phyloP scores from a whole-genome alignment of 208 protist genomes.

The Trypanosoma caninum region DNA sequence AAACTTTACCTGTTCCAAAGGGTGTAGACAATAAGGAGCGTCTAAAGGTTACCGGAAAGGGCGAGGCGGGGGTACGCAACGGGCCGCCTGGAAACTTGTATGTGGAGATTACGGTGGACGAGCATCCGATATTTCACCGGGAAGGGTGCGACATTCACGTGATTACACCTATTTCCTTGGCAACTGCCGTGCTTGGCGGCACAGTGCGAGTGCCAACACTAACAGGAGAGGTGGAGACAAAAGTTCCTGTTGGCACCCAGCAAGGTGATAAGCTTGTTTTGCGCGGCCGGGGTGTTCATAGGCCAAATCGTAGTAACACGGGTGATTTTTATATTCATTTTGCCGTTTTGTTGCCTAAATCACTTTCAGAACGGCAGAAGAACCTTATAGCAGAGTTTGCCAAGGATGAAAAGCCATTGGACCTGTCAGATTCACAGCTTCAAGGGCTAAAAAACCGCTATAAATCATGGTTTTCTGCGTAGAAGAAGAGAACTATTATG shows the following conservation, averaged over 20 bases:
- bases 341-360: conserved; percentile 78
- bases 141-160: conserved; percentile 85
- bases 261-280: conserved; percentile 89
- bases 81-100: conserved; percentile 87
- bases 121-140: conserved; percentile 84
- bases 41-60: conserved; percentile 83
- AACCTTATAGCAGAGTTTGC: conserved; percentile 76
- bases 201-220: conserved; percentile 75
- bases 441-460: conserved; percentile 85
- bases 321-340: conserved; percentile 91
- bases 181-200: conserved; percentile 75
- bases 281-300: conserved; percentile 75
- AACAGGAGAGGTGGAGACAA: conserved; percentile 80
- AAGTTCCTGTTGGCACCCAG: conserved; percentile 83
- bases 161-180: conserved; percentile 74
- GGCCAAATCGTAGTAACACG: conserved; percentile 78
- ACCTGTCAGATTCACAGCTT: conserved; percentile 66
- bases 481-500: background rate
- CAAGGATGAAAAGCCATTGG: conserved; percentile 79
- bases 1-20: conserved; percentile 83
- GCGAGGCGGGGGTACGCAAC: conserved; percentile 85
- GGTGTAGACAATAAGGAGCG: conserved; percentile 89
- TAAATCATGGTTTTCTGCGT: conserved; percentile 72
- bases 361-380: conserved; percentile 76
- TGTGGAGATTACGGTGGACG: conserved; percentile 86